Evolutionary conservation across 106 monocot species (phyloP), one percentile per base, ranked within the genome.

Genomic region (Posidonia australis): DNA sequence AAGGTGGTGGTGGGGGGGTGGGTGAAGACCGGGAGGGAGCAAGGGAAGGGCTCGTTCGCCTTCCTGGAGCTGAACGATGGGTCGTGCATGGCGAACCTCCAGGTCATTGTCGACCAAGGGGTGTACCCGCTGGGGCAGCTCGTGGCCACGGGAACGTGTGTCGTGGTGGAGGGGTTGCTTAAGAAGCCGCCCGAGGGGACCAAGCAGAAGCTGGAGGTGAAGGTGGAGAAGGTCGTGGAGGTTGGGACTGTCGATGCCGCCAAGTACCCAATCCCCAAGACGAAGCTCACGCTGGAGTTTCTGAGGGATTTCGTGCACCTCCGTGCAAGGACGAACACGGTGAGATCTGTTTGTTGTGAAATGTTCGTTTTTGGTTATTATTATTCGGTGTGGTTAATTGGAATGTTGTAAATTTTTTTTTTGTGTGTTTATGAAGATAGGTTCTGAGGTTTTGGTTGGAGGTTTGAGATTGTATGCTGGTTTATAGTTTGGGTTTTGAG

Each of bases 31-130:
- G 94, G 94, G 43, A 54, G 94, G 13, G 90, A 94, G 77, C 94
- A 94, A 46, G 94, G 94, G 41, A 94, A 84, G 76, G 94, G 94
- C 0, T 56, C 84, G 5, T 94, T 94, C 75, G 94, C 94, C 14
- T 94, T 94, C 74, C 76, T 94, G 21, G 94, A 94, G 69, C 81
- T 94, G 82, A 94, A 90, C 70, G 94, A 94, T 27, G 94, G 94
- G 0, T 82, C 89, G 2, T 94, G 90, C 80, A 69, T 74, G 58
- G 77, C 79, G 19, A 90, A 82, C 43, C 86, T 94, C 6, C 94
- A 94, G 84, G 94, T 90, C n/a, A 84, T 94, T 54, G 78, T 89
- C 19, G 84, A 94, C 59, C 68, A 76, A 19, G 51, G 60, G 10
- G 89, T 89, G 12, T 36, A 58, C 64, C 77, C 83, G 27, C 84